Evolutionary conservation across 148 eudicot species (phyloP), one percentile per base, ranked within the genome.

Genomic region (Vaccinium macrocarpon): DNA sequence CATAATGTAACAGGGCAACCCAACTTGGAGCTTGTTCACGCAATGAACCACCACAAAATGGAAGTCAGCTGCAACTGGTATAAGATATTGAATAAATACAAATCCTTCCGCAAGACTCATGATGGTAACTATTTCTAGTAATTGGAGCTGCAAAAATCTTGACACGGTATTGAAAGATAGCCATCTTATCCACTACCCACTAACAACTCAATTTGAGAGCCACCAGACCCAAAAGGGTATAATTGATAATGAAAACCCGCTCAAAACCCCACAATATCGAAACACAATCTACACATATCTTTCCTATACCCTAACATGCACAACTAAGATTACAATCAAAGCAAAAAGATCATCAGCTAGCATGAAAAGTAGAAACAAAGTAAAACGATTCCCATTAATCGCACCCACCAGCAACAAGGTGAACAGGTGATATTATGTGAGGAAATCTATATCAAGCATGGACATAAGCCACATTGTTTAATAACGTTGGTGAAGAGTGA

Each of bases 1-100:
- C 91, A 89, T 86, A 79, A 87, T 93, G 78, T 35, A 72, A 21
- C 18, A 46, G 59, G 21, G 42, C 72, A 66, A 1, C 23, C 35
- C 32, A 57, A 59, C 46, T 80, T 76, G 29, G 8, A 80, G 78
- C 82, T 84, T 79, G 81, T 83, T 73, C 61, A 62, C 21, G 53
- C 55, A 72, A 25, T 46, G 56, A 79, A 57, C 75, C 64, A 53
- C 42, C 59, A 51, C 61, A 80, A 72, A 70, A 38, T 2, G 15
- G 42, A 35, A 42, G 56, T 73, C 48, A 35, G 25, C 73, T 55
- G 79, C 80, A 80, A 72, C 52, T 27, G 76, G 0, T 32, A 53
- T 32, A 11, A 57, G 32, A 8, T 23, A 12, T 53, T 32, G 11
- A 71, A 11, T 68, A 29, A 82, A 9, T 49, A 29, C 55, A 9